Conservation (phyloP, 2,329 filamentous ascomycete species). For the Beauveria sp. region DNA sequence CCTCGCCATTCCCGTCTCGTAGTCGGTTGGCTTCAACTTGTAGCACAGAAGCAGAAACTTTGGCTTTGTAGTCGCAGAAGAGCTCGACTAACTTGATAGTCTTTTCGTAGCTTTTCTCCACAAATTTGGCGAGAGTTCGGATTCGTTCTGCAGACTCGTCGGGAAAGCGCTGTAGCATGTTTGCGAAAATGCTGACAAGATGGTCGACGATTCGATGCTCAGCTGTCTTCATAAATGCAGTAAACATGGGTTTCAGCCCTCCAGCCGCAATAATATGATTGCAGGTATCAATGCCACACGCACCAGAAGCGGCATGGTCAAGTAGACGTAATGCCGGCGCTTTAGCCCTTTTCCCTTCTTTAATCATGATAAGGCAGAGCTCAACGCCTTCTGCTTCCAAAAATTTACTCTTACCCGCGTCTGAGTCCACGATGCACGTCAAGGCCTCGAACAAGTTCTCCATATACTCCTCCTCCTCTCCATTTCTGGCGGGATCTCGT, state of each 20-base stretch:
- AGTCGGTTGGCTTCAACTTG: constrained; percentile 27
- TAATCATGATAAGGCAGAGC: constrained; percentile 83
- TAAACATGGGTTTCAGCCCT: constrained; percentile 78
- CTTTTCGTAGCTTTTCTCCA: constrained; percentile 91
- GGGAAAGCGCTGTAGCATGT: constrained; percentile 71
- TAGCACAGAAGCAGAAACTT: constrained; percentile 51
- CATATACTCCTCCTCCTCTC: constrained; percentile 89
- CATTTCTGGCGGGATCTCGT: constrained; percentile 75
- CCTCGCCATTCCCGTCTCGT: constrained; percentile 28
- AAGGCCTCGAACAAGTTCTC: constrained; percentile 88
- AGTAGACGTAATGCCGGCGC: constrained; percentile 69
- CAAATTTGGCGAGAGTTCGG: constrained; percentile 83
- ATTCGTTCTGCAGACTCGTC: constrained; percentile 72
- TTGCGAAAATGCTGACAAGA: constrained; percentile 75
- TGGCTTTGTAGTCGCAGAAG: constrained; percentile 59
- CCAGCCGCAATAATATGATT: constrained; percentile 72
- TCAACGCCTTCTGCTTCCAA: constrained; percentile 88
- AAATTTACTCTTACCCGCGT: constrained; percentile 70
- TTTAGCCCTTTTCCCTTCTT: constrained; percentile 80
- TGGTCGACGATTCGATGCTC: constrained; percentile 68
- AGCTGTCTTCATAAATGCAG: constrained; percentile 76
- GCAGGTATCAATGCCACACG: constrained; percentile 55
- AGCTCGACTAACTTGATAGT: constrained; percentile 63
- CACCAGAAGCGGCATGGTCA: constrained; percentile 63
- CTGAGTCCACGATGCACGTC: constrained; percentile 70